Base-by-base conservation (phyloP, 164 flowering plant genomes). In the Liriodendron chinense region DNA sequence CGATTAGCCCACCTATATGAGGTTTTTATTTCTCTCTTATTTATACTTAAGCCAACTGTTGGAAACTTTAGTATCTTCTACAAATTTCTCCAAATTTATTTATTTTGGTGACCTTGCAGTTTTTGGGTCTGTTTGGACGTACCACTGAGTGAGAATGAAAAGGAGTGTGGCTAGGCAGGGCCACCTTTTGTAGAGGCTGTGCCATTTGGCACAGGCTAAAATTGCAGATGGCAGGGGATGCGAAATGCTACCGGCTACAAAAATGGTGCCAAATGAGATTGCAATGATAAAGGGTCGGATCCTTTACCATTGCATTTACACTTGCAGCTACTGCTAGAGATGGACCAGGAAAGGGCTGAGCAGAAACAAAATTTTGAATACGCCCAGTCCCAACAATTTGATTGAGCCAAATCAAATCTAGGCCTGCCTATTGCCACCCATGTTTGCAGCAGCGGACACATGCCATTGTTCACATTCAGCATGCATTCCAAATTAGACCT, bases 1-100 rank as follows among this genome's bases (percentile, higher is more conserved):
- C 96, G 98, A 43, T 80, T 96, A 69, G 99, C 99, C 7, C 98
- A 96, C 85, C 72, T 96, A 77, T 96, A 84, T 63, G 96, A 96
- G 99, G 99, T 95, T 50, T 20, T 56, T 13, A 23, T 57, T 72
- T 56, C 16, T 53, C 59, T 59, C 49, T 9, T 49, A 10, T 12
- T 20, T 57, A 24, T n/a, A 18, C 59, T 53, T 9, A 16, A 53
- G 59, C 59, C 59, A 53, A 53, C 59, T 53, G 13, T 10, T 53
- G 18, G 59, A 53, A 53, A 53, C 18, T 53, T 53, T 53, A 53
- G 18, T 16, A 53, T 53, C 59, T 53, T 9, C 18, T 53, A 53
- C 18, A 16, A 9, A 34, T 53, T 53, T 12, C 59, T 53, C 3
- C 59, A 53, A 53, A 53, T 12, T 16, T 12, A 53, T 53, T 12